Percentiles rank a stretch among this genome's conserved stretches.
phyloP scores from a whole-genome alignment of 331 rosid genomes.

The Arachis monticola region DNA sequence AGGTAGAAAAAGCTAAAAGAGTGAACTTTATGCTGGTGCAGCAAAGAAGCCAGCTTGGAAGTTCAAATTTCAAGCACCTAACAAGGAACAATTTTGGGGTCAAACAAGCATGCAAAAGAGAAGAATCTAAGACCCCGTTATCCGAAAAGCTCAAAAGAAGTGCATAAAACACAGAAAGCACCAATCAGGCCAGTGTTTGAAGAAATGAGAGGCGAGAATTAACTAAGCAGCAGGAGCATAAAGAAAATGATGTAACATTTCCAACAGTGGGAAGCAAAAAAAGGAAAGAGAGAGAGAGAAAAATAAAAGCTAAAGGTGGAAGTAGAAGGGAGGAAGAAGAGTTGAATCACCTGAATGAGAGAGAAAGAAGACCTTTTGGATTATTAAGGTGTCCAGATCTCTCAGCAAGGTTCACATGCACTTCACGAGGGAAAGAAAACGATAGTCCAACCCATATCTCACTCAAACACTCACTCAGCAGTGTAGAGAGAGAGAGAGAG shows the following conservation, averaged over 20 bases:
- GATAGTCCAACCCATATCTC: constrained; percentile 40
- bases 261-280: constrained; percentile 31
- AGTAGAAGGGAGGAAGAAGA: constrained; percentile 32
- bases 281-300: constrained; percentile 15
- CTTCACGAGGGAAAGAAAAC: constrained; percentile 63
- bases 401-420: constrained; percentile 71
- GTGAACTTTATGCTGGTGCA: constrained; percentile 35
- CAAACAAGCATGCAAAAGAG: constrained; percentile 33
- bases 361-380: constrained; percentile 47
- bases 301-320: constrained; percentile 32
- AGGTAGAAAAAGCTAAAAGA: constrained; percentile 22
- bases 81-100: constrained; percentile 40
- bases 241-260: constrained; percentile 47
- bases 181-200: constrained; percentile 33
- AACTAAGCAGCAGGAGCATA: constrained; percentile 44
- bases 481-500: constrained; percentile 7
- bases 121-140: constrained; percentile 45
- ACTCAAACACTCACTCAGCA: neutral
- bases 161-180: constrained; percentile 31
- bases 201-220: constrained; percentile 31
- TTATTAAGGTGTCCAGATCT: constrained; percentile 62
- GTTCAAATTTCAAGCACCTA: neutral
- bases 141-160: constrained; percentile 39
- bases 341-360: constrained; percentile 62
- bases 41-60: constrained; percentile 32